Evolutionary conservation across 345 rosid genomes (phyloP).

Genomic region (Aurinia saxatilis): DNA sequence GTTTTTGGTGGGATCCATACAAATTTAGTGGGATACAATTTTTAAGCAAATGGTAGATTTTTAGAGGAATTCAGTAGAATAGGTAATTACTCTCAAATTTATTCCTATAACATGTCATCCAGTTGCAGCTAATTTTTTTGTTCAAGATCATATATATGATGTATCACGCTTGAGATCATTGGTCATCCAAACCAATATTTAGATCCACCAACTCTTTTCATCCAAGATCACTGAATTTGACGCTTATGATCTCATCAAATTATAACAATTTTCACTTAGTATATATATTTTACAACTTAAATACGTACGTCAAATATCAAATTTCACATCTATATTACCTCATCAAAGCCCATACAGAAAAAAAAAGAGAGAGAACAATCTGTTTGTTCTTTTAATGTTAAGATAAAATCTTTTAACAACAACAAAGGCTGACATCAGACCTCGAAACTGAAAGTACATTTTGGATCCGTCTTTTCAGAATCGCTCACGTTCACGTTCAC

Average conservation of each 20-base stretch:
- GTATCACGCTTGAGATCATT: not conserved
- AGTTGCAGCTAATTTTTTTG: too few relatives aligned
- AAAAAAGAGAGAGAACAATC: not conserved
- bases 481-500: slow-evolving; percentile 26
- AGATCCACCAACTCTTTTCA: not conserved
- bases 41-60: too few relatives aligned
- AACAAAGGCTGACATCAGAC: slow-evolving; percentile 29
- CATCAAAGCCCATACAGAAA: slow-evolving; percentile 9
- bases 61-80: too few relatives aligned
- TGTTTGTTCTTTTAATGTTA: slow-evolving; percentile 8
- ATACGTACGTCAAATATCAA: slow-evolving; percentile 6
- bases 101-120: too few relatives aligned
- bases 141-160: not conserved
- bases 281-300: not conserved
- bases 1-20: too few relatives aligned
- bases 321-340: slow-evolving; percentile 11
- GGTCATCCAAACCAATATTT: not conserved
- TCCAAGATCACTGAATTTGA: not conserved
- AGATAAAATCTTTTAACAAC: slow-evolving; percentile 13
- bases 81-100: too few relatives aligned
- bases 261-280: not conserved
- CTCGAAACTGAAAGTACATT: slow-evolving; percentile 25
- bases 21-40: too few relatives aligned
- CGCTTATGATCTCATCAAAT: slow-evolving; percentile 6
- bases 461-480: slow-evolving; percentile 32